Evolutionary conservation across 1,284 basidiomycete genomes (phyloP).

Genomic region (Tilletia horrida): DNA sequence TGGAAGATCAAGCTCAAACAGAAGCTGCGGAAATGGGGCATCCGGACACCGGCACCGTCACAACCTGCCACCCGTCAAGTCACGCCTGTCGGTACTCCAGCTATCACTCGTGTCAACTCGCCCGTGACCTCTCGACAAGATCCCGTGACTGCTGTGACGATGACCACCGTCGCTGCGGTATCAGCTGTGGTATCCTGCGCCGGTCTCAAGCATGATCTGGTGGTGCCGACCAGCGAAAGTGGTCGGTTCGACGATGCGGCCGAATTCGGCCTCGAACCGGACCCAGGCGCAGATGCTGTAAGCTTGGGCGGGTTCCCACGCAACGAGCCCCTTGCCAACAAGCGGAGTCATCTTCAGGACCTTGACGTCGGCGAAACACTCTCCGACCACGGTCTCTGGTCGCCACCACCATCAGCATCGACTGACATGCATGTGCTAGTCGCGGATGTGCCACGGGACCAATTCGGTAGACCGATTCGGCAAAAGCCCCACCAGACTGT

Average conservation of each 20-base stretch:
- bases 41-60: conserved; percentile 1
- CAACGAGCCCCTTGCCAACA: background rate
- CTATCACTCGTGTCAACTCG: conserved; percentile 2
- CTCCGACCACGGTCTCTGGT: background rate
- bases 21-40: conserved; percentile 13
- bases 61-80: conserved; percentile 4
- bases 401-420: background rate
- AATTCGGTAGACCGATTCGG: background rate
- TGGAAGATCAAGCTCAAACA: conserved; percentile 17
- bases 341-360: background rate
- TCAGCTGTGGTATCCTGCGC: background rate
- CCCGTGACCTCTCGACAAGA: background rate
- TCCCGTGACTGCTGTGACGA: conserved; percentile 6
- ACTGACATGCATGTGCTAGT: conserved; percentile 1
- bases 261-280: background rate
- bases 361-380: background rate
- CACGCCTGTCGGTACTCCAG: background rate
- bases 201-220: background rate
- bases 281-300: conserved; percentile 1
- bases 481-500: background rate
- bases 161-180: background rate
- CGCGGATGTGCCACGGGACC: background rate
- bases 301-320: conserved; percentile 7
- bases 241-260: conserved; percentile 3
- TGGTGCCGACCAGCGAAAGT: conserved; percentile 1